Percentiles rank a stretch among this genome's conserved stretches.
These are phyloP conservation scores for Clonostachys byssicola DNA, from an alignment of 2,329 filamentous ascomycete genomes.

Conservation along the genomic window DNA sequence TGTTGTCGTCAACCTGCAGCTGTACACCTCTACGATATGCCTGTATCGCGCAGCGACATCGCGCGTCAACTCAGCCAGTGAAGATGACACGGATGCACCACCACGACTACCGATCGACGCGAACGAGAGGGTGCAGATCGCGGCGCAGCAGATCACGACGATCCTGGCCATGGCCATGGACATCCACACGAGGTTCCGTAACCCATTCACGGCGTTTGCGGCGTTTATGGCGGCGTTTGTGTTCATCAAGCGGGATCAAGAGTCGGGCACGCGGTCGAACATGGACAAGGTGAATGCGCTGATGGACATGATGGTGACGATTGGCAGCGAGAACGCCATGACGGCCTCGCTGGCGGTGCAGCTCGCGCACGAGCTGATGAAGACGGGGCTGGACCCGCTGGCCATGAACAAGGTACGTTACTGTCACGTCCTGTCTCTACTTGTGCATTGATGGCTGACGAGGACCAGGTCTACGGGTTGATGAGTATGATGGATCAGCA, in stretches of 20 bases:
- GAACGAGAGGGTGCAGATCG: slow-evolving; percentile 59
- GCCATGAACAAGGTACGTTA: slow-evolving; percentile 13
- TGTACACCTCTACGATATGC: slow-evolving; percentile 81
- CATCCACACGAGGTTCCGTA: slow-evolving; percentile 43
- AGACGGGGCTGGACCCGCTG: slow-evolving; percentile 20
- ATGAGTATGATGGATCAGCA: background rate
- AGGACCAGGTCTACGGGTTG: background rate
- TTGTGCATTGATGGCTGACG: too few species aligned
- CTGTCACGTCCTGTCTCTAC: too few species aligned
- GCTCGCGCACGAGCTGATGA: slow-evolving; percentile 59
- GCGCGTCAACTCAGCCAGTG: slow-evolving; percentile 54
- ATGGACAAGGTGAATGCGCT: slow-evolving; percentile 61
- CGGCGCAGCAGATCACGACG: slow-evolving; percentile 75
- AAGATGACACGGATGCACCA: slow-evolving; percentile 38
- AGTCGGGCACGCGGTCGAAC: slow-evolving; percentile 3
- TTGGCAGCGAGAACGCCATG: background rate
- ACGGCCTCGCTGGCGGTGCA: slow-evolving; percentile 64
- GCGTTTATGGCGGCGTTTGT: slow-evolving; percentile 68
- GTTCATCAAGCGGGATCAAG: slow-evolving; percentile 61
- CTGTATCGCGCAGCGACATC: slow-evolving; percentile 78
- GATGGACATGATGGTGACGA: slow-evolving; percentile 52
- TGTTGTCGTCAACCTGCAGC: slow-evolving; percentile 76
- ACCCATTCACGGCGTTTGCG: slow-evolving; percentile 67
- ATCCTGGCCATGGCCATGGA: slow-evolving; percentile 57
- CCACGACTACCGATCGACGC: background rate